A percentile compares a stretch with the other conserved stretches of the same genome.
Conservation (phyloP, 169 alveolate genomes). For the Cryptosporidium baileyi region DNA sequence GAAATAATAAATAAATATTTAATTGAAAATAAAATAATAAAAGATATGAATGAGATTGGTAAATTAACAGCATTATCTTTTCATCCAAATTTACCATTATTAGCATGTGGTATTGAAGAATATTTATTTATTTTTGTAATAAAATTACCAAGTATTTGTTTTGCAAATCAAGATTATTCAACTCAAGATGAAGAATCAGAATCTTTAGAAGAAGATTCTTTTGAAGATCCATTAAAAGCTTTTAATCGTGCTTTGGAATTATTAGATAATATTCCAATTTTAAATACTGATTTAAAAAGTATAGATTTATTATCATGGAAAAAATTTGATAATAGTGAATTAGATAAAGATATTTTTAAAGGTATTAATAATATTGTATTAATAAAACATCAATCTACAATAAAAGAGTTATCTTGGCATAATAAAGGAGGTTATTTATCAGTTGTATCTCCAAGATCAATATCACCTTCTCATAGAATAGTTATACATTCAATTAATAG, state of each 20-base stretch:
- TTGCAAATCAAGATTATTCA: constrained; percentile 4
- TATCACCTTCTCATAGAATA: constrained; percentile 79
- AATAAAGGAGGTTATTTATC: constrained; percentile 87
- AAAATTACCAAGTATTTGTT: constrained; percentile 11
- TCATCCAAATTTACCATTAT: constrained; percentile 51
- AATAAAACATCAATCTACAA: constrained; percentile 73
- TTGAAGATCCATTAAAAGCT: constrained; percentile 72
- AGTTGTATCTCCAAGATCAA: constrained; percentile 76
- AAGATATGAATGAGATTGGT: neutral
- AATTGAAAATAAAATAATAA: neutral
- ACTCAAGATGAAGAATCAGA: constrained; percentile 24
- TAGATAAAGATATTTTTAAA: neutral
- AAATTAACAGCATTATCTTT: constrained; percentile 7
- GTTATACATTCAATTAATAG: constrained; percentile 84
- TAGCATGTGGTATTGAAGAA: constrained; percentile 60
- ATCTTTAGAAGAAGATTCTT: neutral
- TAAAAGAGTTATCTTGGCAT: constrained; percentile 81
- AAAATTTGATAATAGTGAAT: neutral
- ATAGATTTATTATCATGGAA: neutral
- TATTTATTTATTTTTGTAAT: constrained; percentile 21
- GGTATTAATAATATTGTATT: constrained; percentile 32
- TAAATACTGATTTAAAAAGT: too few species aligned
- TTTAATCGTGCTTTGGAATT: constrained; percentile 70
- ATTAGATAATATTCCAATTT: neutral
- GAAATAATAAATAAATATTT: constrained; percentile 9